A percentile compares a stretch with the other conserved stretches of the same genome.
These are phyloP conservation scores for Lachnellula arida DNA, from an alignment of 2,329 filamentous ascomycete species.

Conservation along the genomic window DNA sequence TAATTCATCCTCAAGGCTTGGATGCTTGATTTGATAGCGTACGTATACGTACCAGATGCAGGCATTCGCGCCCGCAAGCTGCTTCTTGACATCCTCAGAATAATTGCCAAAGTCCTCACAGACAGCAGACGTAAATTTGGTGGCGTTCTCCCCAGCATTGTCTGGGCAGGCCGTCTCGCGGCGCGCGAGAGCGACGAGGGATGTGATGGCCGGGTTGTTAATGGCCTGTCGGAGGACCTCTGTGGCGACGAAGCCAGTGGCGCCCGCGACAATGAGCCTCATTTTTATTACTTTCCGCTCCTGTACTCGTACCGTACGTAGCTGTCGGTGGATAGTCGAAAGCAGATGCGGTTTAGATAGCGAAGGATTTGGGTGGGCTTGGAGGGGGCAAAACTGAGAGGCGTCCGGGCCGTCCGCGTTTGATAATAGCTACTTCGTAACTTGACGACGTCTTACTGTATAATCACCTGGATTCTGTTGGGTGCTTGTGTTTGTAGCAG, in stretches of 20 bases:
- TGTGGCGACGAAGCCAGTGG: conserved; percentile 32
- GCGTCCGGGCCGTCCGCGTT: too few species aligned
- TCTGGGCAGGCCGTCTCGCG: conserved; percentile 15
- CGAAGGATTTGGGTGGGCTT: too few species aligned
- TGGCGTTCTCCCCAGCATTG: background rate
- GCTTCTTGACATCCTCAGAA: conserved; percentile 26
- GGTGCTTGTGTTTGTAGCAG: too few species aligned
- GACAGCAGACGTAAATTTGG: conserved; percentile 32
- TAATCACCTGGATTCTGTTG: too few species aligned
- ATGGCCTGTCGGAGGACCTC: conserved; percentile 34
- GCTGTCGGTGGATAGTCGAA: too few species aligned
- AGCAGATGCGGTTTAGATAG: too few species aligned
- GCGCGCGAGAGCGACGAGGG: conserved; percentile 29
- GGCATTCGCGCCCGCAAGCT: conserved; percentile 31
- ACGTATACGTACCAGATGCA: conserved; percentile 33
- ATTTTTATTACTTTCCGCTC: conserved; percentile 14
- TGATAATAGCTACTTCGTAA: too few species aligned
- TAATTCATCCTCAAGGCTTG: too few species aligned
- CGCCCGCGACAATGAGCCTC: conserved; percentile 34
- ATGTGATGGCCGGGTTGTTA: conserved; percentile 24
- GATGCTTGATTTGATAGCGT: too few species aligned
- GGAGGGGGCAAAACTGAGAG: too few species aligned
- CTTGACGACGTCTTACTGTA: too few species aligned
- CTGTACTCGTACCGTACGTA: too few species aligned
- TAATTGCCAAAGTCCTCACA: conserved; percentile 32